Percentiles rank a stretch among this genome's conserved stretches.
These are phyloP conservation scores for Wickerhamomyces tratensis DNA, from an alignment of 805 yeast species.

Conservation along the genomic window DNA sequence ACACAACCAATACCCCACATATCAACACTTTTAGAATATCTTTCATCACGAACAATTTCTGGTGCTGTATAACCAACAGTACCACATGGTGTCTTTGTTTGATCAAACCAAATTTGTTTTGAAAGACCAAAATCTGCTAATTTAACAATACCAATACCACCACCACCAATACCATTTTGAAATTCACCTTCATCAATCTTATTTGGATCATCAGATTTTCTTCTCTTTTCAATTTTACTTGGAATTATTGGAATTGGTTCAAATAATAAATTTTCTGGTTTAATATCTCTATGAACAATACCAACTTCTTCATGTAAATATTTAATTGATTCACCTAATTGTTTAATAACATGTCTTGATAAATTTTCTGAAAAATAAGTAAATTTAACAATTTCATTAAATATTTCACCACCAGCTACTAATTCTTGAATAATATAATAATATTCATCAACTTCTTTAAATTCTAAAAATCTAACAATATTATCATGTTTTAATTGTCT, in stretches of 20 bases:
- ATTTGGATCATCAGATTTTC: constrained; percentile 48
- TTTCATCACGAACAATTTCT: constrained; percentile 51
- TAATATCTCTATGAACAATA: constrained; percentile 90
- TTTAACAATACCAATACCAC: constrained; percentile 53
- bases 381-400: constrained; percentile 65
- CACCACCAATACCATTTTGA: constrained; percentile 44
- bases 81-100: constrained; percentile 66
- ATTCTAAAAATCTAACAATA: constrained; percentile 45
- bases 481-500: constrained; percentile 51
- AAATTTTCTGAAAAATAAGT: constrained; percentile 42
- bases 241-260: constrained; percentile 30
- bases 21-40: constrained; percentile 58
- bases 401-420: constrained; percentile 67
- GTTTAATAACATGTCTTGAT: constrained; percentile 55
- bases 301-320: constrained; percentile 89
- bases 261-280: constrained; percentile 85
- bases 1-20: constrained; percentile 72
- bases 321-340: constrained; percentile 78
- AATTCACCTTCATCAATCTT: constrained; percentile 58
- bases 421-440: constrained; percentile 60
- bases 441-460: constrained; percentile 47
- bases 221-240: constrained; percentile 9
- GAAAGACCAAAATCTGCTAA: constrained; percentile 67
- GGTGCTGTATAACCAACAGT: constrained; percentile 74
- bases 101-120: constrained; percentile 39